phyloP scores from a whole-genome alignment of 306 rosid genomes.

The Citrullus amarus region DNA sequence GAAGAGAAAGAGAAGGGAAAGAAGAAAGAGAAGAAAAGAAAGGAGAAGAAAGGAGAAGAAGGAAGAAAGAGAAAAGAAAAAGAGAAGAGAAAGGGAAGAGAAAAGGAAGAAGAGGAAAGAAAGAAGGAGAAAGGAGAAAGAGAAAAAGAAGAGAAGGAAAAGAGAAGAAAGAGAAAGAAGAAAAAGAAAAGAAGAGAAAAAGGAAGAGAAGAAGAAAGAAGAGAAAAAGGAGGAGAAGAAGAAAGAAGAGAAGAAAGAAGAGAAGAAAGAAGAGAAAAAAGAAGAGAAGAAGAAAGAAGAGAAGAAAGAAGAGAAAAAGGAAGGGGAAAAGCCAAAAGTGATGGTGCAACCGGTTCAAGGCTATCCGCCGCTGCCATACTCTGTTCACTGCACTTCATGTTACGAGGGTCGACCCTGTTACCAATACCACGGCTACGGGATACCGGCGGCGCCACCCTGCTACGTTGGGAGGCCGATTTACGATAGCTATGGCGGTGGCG shows the following conservation, averaged over 20 bases:
- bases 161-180: neutral
- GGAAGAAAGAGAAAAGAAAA: neutral
- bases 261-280: neutral
- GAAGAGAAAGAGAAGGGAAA: too few species aligned
- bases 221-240: neutral
- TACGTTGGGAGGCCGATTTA: constrained; percentile 23
- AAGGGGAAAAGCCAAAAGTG: neutral
- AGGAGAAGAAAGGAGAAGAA: neutral
- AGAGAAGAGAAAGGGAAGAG: too few species aligned
- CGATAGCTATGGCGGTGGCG: constrained; percentile 17
- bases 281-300: neutral
- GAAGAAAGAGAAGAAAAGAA: neutral
- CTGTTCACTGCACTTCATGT: neutral
- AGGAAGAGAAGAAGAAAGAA: too few species aligned
- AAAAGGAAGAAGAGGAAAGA: neutral
- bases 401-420: constrained; percentile 13
- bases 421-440: constrained; percentile 17
- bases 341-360: constrained; percentile 4
- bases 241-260: neutral
- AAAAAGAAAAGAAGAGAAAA: too few species aligned
- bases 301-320: neutral
- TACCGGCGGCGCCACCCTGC: neutral
- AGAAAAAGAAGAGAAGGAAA: neutral
- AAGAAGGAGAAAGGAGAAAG: neutral
- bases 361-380: neutral